These are phyloP conservation scores for Lecanicillium sp. DNA, from an alignment of 2,329 filamentous ascomycete species.

Conservation along the genomic window DNA sequence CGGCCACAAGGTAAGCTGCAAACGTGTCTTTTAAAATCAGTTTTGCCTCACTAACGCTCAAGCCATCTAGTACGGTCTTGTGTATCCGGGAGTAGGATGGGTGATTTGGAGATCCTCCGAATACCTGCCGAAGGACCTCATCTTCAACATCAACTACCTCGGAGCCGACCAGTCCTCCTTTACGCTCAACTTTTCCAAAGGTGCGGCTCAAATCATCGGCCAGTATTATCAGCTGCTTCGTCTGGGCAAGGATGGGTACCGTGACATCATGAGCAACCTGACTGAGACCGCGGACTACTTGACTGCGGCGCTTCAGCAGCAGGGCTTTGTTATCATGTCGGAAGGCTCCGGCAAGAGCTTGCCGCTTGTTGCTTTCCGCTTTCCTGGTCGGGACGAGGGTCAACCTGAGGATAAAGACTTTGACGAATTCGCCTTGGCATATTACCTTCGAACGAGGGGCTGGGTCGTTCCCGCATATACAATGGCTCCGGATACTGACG, in stretches of 20 bases:
- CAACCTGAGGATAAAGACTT: slow-evolving; percentile 47
- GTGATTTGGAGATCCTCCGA: slow-evolving; percentile 80
- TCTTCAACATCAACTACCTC: slow-evolving; percentile 99
- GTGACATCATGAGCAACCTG: slow-evolving; percentile 88
- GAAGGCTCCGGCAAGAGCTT: slow-evolving; percentile 69
- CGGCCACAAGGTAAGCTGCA: slow-evolving; percentile 85
- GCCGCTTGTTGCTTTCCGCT: slow-evolving; percentile 82
- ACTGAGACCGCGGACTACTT: slow-evolving; percentile 88
- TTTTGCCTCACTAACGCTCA: slow-evolving; percentile 30
- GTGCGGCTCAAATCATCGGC: slow-evolving; percentile 87
- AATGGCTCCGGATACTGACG: slow-evolving; percentile 84
- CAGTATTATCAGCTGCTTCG: slow-evolving; percentile 98
- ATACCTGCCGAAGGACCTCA: slow-evolving; percentile 80
- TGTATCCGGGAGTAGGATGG: slow-evolving; percentile 94
- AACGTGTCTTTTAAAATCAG: too few species aligned
- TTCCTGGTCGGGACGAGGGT: slow-evolving; percentile 53
- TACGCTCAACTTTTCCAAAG: slow-evolving; percentile 95
- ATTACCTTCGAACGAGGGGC: slow-evolving; percentile 75
- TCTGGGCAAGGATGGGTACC: slow-evolving; percentile 86
- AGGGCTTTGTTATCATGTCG: slow-evolving; percentile 87
- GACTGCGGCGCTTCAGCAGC: slow-evolving; percentile 58
- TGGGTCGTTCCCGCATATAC: slow-evolving; percentile 97
- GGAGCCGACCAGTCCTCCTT: slow-evolving; percentile 93
- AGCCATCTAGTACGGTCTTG: slow-evolving; percentile 50
- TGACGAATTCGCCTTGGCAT: slow-evolving; percentile 73